Evolutionary conservation across 2,329 filamentous ascomycete species (phyloP).

Genomic region (Neonectria faginata): DNA sequence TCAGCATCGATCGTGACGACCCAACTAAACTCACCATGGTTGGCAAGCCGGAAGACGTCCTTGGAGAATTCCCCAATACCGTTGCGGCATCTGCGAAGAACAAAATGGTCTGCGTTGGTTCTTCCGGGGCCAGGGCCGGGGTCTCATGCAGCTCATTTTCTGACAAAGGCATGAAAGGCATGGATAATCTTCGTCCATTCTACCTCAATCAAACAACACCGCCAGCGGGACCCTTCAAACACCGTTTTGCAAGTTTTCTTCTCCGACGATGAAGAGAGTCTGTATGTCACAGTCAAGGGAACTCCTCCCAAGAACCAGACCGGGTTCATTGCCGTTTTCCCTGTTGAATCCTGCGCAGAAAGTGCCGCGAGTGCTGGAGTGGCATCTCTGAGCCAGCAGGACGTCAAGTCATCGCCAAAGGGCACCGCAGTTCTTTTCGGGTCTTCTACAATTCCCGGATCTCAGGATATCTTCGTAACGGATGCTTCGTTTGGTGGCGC

Average conservation of each 20-base stretch:
- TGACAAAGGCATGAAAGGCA: slow-evolving; percentile 51
- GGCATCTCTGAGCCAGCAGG: slow-evolving; percentile 30
- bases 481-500: slow-evolving; percentile 69
- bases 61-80: slow-evolving; percentile 65
- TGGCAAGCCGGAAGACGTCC: slow-evolving; percentile 56
- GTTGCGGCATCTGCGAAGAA: slow-evolving; percentile 60
- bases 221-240: slow-evolving; percentile 67
- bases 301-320: slow-evolving; percentile 65
- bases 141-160: slow-evolving; percentile 59
- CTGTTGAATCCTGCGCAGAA: slow-evolving; percentile 51
- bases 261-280: slow-evolving; percentile 61
- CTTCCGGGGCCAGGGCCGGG: slow-evolving; percentile 57
- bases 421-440: slow-evolving; percentile 72
- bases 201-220: slow-evolving; percentile 68
- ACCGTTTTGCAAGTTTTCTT: slow-evolving; percentile 72
- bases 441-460: slow-evolving; percentile 58
- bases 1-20: slow-evolving; percentile 56
- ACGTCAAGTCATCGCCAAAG: slow-evolving; percentile 56
- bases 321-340: slow-evolving; percentile 66
- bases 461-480: slow-evolving; percentile 62
- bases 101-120: slow-evolving; percentile 59
- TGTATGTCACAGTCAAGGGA: slow-evolving; percentile 72
- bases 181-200: slow-evolving; percentile 61
- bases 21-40: slow-evolving; percentile 59
- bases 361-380: not conserved